A percentile compares a stretch with the other conserved stretches of the same genome.
Evolutionary conservation across 2,329 filamentous ascomycete species (phyloP).

Genomic region (Ophiostoma perfectum): DNA sequence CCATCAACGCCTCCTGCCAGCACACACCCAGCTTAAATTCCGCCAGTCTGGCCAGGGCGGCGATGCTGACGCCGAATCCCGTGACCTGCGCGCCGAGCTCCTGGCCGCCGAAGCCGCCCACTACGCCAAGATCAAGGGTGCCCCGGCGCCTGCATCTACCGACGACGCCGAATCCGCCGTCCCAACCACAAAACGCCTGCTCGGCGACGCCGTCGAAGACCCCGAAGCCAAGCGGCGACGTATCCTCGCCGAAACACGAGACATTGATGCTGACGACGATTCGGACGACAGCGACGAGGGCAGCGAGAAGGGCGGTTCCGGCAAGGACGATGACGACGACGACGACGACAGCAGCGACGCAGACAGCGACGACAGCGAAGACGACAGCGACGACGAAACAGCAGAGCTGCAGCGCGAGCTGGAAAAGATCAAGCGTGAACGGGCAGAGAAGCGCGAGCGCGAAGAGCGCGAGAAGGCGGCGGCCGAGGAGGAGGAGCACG

Average conservation of each 20-base stretch:
- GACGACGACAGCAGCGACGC: slow-evolving; percentile 49
- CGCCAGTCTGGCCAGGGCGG: slow-evolving; percentile 73
- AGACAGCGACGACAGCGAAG: slow-evolving; percentile 70
- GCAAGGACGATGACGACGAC: slow-evolving; percentile 62
- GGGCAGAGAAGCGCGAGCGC: slow-evolving; percentile 72
- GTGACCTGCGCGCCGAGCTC: slow-evolving; percentile 81
- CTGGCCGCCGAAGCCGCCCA: slow-evolving; percentile 82
- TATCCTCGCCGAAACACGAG: slow-evolving; percentile 80
- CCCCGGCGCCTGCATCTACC: slow-evolving; percentile 35
- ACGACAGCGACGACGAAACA: slow-evolving; percentile 69
- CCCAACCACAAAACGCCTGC: slow-evolving; percentile 22
- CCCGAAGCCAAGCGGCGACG: slow-evolving; percentile 75
- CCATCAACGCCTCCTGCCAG: slow-evolving; percentile 90
- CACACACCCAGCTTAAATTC: slow-evolving; percentile 81
- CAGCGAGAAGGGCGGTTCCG: slow-evolving; percentile 53
- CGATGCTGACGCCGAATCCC: slow-evolving; percentile 56
- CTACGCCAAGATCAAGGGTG: slow-evolving; percentile 76
- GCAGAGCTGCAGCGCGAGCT: slow-evolving; percentile 88
- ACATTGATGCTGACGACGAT: slow-evolving; percentile 66
- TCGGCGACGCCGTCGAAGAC: slow-evolving; percentile 41
- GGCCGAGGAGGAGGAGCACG: slow-evolving; percentile 74
- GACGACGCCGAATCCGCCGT: slow-evolving; percentile 39
- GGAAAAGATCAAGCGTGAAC: slow-evolving; percentile 86
- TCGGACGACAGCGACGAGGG: slow-evolving; percentile 58
- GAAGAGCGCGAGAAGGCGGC: slow-evolving; percentile 77